Base-by-base conservation (phyloP, 345 rosid species). In the Bruguiera gymnorhiza region DNA sequence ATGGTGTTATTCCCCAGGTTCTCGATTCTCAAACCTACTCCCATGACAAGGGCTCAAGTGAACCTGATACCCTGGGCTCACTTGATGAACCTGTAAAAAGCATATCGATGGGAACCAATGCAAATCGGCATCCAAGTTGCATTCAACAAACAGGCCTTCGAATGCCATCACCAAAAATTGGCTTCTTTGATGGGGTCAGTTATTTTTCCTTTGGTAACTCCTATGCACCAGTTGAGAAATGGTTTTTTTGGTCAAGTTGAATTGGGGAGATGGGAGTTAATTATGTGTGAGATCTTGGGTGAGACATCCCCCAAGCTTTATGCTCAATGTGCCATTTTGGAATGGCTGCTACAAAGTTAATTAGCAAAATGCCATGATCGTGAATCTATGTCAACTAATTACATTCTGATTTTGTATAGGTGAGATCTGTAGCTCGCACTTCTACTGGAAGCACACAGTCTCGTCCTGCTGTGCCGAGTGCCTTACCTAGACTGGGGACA, bases 131-230 rank as follows among this genome's bases (percentile, higher is more conserved):
- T 69, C 73, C 84, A 64, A 70, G 79, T 74, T 78, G 84, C 23
- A 50, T 67, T 66, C 88, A 85, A 70, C 97, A 96, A 59, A 78
- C 98, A 15, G 97, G 99, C 71, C 96, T 96, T 62, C 83, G 97
- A 20, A 73, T 92, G 88, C 99, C 98, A 62, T 89, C 97, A 65
- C 98, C 99, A 67, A 96, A 92, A 75, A 70, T 92, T 64, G 99
- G 98, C 73, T 92, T 84, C 85, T 96, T 96, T 83, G 98, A 96
- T 63, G 97, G 96, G 91, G 98, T 92, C 50, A 81, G 96, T 76
- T 80, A 58, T 76, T 53, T 70, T 73, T 64, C 2, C 50, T 60
- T 36, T 82, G 48, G 52, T 56, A 34, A 63, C 70, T 70, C 6
- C 32, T 63, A 27, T 71, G 51, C 43, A 46, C 36, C 62, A 37